These are phyloP conservation scores for Plasmodium knowlesi DNA, from an alignment of 169 alveolate genomes.

Conservation along the genomic window DNA sequence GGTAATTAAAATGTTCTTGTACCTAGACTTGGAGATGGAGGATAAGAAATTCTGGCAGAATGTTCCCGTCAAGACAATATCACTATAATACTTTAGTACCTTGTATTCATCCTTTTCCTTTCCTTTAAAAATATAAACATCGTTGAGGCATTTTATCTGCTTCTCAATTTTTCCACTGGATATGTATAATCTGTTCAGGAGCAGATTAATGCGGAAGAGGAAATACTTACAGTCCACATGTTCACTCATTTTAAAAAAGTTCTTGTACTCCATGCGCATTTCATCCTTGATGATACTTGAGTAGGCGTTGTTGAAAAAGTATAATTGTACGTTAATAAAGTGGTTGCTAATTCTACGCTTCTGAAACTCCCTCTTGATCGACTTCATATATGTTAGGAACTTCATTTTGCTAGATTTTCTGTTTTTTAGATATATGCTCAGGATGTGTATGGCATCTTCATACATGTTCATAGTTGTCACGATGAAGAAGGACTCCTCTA, in stretches of 20 bases:
- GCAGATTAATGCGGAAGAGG: constrained; percentile 28
- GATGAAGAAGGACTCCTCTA: constrained; percentile 67
- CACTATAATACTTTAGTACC: constrained; percentile 48
- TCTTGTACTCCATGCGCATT: constrained; percentile 23
- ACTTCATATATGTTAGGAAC: constrained; percentile 22
- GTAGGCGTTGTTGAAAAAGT: constrained; percentile 35
- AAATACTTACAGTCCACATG: constrained; percentile 51
- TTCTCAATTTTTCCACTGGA: constrained; percentile 54
- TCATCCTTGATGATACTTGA: constrained; percentile 31
- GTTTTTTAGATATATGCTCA: constrained; percentile 49
- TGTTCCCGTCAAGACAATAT: constrained; percentile 43
- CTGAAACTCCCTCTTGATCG: constrained; percentile 45
- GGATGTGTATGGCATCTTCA: constrained; percentile 54
- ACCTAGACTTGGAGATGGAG: constrained; percentile 48
- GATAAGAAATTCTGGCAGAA: constrained; percentile 48
- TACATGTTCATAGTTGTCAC: constrained; percentile 63
- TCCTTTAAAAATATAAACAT: constrained; percentile 32
- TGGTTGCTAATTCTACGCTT: neutral
- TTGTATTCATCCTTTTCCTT: constrained; percentile 61
- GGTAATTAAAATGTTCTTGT: constrained; percentile 42
- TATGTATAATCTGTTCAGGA: constrained; percentile 41
- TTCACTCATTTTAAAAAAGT: constrained; percentile 10
- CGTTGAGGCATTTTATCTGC: constrained; percentile 43
- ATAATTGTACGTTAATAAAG: neutral
- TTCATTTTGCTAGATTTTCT: constrained; percentile 31